phyloP scores from a whole-genome alignment of 192 early-diverging fungal genomes.

The Coemansia sp. region DNA sequence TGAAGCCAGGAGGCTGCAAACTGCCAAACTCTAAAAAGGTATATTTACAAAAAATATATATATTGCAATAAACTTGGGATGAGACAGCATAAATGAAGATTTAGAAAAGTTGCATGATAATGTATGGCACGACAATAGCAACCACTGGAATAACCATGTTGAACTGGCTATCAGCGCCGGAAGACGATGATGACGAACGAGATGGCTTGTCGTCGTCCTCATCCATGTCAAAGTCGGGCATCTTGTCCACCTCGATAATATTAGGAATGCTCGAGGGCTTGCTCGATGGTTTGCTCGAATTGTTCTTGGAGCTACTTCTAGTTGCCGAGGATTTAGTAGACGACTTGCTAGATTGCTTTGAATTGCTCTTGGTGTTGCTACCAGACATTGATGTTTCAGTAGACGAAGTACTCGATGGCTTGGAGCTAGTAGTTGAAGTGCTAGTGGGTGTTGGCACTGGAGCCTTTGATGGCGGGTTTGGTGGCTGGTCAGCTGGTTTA shows the following conservation, averaged over 20 bases:
- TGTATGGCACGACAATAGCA: background rate
- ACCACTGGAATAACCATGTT: background rate
- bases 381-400: background rate
- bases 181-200: background rate
- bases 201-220: background rate
- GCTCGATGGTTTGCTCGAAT: background rate
- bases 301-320: background rate
- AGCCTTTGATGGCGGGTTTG: background rate
- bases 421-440: background rate
- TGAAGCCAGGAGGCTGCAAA: constrained; percentile 17
- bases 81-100: background rate
- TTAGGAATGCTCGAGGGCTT: background rate
- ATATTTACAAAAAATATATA: background rate
- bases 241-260: background rate
- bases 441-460: background rate
- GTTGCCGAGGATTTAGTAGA: background rate
- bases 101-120: constrained; percentile 5
- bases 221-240: background rate
- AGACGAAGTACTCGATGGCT: background rate
- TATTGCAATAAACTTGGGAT: background rate
- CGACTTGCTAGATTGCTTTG: background rate
- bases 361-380: background rate
- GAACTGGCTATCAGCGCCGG: background rate
- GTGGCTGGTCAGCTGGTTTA: background rate
- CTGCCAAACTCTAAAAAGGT: constrained; percentile 25